Evolutionary conservation across 2,329 filamentous ascomycete species (phyloP), one percentile per base, ranked within the genome.

Genomic region (Sporothrix variecibatus): DNA sequence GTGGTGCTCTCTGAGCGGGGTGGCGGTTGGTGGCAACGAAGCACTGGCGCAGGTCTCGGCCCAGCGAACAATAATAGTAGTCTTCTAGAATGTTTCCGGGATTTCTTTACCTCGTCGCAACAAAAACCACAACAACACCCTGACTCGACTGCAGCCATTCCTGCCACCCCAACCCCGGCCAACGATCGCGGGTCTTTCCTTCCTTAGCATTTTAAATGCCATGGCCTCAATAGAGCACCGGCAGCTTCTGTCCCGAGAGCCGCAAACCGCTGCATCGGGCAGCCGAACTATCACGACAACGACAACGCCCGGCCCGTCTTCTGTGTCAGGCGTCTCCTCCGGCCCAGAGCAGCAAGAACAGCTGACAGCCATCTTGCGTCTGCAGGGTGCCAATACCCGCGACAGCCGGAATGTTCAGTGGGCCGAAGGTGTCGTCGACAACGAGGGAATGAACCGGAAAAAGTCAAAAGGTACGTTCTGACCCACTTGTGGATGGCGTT

Each of bases 371-470:
- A 85, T 88, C 73, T 81, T 90, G 51, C 86, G 86, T 15, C 82
- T 90, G 62, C 84, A 87, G 58, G 88, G 88, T 62, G 84, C 84
- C 1, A 84, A 85, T 73, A 78, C 80, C 17, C 78, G 84, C 0
- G 82, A 83, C 34, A 82, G 85, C 23, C 87, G 91, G 71, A 90
- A 90, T 68, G 96, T 99, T 73, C 91, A 93, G 82, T 99, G 96
- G 96, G 94, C 94, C 7, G 93, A 96, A 80, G 92, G 94, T 79
- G 95, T 98, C 7, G 87, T 99, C 2, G 95, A 99, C 83, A 99
- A 99, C 80, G 96, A 99, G 83, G 94, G 94, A 3, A 88, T 98
- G 82, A 94, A 94, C 8, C 93, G 93, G 83, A 99, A 98, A 85
- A 95, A 90, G 77, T 97, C 94, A 23, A 99, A 99, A 89, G 93